phyloP scores from a whole-genome alignment of 768 basidiomycete genomes.

The Podaxis mareebaensis region DNA sequence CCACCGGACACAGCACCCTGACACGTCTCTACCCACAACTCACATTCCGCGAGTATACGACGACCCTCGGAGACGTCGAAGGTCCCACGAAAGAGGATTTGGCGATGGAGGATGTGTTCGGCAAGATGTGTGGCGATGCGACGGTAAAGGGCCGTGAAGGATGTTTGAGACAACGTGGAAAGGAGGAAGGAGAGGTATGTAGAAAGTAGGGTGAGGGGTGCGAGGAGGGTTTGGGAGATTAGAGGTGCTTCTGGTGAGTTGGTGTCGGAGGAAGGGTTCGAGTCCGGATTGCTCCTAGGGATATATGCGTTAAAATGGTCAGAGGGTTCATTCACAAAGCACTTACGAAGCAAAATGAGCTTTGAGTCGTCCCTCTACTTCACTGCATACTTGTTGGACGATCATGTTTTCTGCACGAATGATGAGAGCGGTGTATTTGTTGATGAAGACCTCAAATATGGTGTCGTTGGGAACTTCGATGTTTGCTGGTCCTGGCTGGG shows the following conservation, averaged over 20 bases:
- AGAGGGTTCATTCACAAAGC: neutral
- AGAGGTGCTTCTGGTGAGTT: slow-evolving; percentile 8
- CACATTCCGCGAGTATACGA: slow-evolving; percentile 67
- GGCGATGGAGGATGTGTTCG: slow-evolving; percentile 80
- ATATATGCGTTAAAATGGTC: neutral
- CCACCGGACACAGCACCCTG: slow-evolving; percentile 46
- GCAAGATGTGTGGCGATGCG: slow-evolving; percentile 69
- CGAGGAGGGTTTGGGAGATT: slow-evolving; percentile 71
- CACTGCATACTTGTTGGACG: slow-evolving; percentile 76
- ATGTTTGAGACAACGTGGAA: slow-evolving; percentile 57
- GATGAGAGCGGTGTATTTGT: slow-evolving; percentile 59
- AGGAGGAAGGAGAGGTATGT: slow-evolving; percentile 74
- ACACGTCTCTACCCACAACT: slow-evolving; percentile 83
- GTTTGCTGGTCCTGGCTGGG: slow-evolving; percentile 36
- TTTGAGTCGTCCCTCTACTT: slow-evolving; percentile 77
- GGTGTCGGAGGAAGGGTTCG: neutral
- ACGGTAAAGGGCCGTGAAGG: slow-evolving; percentile 69
- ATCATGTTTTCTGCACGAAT: slow-evolving; percentile 87
- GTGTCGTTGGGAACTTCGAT: slow-evolving; percentile 54
- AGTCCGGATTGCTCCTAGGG: slow-evolving; percentile 1
- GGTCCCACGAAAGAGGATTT: slow-evolving; percentile 76
- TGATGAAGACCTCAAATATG: slow-evolving; percentile 78
- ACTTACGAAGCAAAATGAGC: slow-evolving; percentile 61
- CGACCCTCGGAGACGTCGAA: slow-evolving; percentile 63
- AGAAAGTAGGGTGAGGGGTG: slow-evolving; percentile 78